Conservation (phyloP, 306 rosid genomes). For the Pterocarpus macrocarpus region DNA sequence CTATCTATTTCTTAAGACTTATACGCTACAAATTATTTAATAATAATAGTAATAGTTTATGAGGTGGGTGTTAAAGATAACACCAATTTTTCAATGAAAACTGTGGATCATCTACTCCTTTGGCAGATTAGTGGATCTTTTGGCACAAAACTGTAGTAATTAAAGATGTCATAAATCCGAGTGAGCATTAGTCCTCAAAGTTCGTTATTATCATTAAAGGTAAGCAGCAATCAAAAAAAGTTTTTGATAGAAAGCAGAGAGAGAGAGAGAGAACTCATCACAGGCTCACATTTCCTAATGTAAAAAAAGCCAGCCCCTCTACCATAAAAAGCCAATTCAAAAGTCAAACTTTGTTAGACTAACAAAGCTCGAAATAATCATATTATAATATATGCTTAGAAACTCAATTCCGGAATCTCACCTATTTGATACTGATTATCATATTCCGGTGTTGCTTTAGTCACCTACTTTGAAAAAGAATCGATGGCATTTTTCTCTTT, state of each 20-base stretch:
- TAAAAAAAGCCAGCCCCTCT: slow-evolving; percentile 41
- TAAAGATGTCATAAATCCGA: slow-evolving; percentile 43
- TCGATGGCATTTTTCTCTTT: slow-evolving; percentile 48
- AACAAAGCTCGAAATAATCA: slow-evolving; percentile 40
- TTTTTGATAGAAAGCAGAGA: slow-evolving; percentile 13
- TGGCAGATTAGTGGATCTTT: slow-evolving; percentile 48
- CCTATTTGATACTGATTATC: slow-evolving; percentile 49
- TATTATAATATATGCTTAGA: slow-evolving; percentile 37
- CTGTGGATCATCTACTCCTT: slow-evolving; percentile 48
- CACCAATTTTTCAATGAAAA: slow-evolving; percentile 46
- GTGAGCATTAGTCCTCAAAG: slow-evolving; percentile 50
- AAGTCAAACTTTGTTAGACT: slow-evolving; percentile 62
- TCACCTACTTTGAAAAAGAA: slow-evolving; percentile 62
- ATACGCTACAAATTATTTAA: not conserved
- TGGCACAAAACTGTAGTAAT: slow-evolving; percentile 44
- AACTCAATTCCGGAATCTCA: slow-evolving; percentile 42
- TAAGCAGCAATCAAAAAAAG: slow-evolving; percentile 31
- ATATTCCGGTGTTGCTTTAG: slow-evolving; percentile 50
- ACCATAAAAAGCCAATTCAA: slow-evolving; percentile 50
- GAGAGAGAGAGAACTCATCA: not conserved
- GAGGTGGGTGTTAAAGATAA: slow-evolving; percentile 27
- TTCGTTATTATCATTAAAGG: slow-evolving; percentile 44
- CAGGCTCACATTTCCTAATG: slow-evolving; percentile 20
- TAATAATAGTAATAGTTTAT: not conserved
- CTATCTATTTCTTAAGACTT: not conserved